These are phyloP conservation scores for Acanthamoeba lenticulata DNA, from an alignment of 208 protist genomes.

Conservation along the genomic window DNA sequence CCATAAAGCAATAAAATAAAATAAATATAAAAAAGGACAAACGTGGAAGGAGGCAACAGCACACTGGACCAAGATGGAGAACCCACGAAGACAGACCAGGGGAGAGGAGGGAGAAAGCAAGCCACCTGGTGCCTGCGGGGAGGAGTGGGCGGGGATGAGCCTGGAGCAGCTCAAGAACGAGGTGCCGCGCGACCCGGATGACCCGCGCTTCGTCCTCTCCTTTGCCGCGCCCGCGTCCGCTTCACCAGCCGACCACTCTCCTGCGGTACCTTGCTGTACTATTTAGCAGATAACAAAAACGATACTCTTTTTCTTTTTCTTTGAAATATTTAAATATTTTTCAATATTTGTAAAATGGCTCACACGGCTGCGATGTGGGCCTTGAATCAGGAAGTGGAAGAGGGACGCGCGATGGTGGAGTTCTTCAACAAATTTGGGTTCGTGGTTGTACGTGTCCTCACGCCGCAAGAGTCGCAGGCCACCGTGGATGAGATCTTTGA, in stretches of 20 bases:
- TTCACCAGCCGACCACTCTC: neutral
- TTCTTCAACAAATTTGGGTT: slow-evolving; percentile 54
- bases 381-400: neutral
- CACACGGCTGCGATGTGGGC: neutral
- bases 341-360: neutral
- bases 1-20: too few relatives aligned
- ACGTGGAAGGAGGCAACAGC: too few relatives aligned
- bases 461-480: neutral
- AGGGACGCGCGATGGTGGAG: neutral
- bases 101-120: neutral
- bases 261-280: neutral
- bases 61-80: too few relatives aligned
- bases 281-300: neutral
- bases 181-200: slow-evolving; percentile 13
- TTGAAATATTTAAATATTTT: neutral
- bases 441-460: slow-evolving; percentile 27
- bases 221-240: neutral
- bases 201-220: neutral
- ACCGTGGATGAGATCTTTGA: slow-evolving; percentile 21
- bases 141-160: neutral
- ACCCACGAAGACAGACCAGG: too few relatives aligned
- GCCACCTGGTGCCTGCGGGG: neutral
- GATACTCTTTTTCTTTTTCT: neutral
- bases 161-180: slow-evolving; percentile 10
- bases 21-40: too few relatives aligned